Conservation (phyloP, 2,329 filamentous ascomycete genomes). For the Scedosporium boydii region DNA sequence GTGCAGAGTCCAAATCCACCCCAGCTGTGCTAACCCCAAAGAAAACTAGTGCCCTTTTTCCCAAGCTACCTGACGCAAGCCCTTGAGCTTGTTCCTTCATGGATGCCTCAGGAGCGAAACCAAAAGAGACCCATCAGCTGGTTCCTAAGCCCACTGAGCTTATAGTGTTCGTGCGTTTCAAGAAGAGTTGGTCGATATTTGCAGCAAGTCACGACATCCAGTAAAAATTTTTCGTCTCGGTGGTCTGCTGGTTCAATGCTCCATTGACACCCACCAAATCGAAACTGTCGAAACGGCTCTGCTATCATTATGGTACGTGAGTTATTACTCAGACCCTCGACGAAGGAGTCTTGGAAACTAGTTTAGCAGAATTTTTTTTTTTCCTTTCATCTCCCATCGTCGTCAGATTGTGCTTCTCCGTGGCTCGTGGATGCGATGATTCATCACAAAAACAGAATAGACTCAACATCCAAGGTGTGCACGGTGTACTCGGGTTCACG, state of each 20-base stretch:
- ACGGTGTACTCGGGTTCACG: background rate
- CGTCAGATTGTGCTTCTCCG: too few species aligned
- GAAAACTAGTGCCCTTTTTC: background rate
- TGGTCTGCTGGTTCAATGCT: background rate
- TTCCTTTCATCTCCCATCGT: too few species aligned
- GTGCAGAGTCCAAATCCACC: background rate
- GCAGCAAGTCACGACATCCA: slow-evolving; percentile 1
- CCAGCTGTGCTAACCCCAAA: background rate
- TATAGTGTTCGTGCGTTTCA: background rate
- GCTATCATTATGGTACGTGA: background rate
- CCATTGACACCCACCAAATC: background rate
- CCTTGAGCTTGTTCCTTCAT: background rate
- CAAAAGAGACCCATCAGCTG: too few species aligned
- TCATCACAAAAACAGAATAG: background rate
- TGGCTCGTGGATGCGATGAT: too few species aligned
- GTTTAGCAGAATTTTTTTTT: too few species aligned
- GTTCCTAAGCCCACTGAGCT: background rate
- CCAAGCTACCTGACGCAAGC: background rate
- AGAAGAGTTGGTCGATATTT: background rate
- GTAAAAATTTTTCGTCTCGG: slow-evolving; percentile 1
- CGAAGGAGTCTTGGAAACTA: too few species aligned
- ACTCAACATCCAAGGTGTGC: background rate
- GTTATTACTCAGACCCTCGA: background rate
- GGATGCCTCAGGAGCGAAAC: too few species aligned
- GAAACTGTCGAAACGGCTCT: background rate